phyloP scores from a whole-genome alignment of 202 grass and related monocot species.

The Panicum virgatum region DNA sequence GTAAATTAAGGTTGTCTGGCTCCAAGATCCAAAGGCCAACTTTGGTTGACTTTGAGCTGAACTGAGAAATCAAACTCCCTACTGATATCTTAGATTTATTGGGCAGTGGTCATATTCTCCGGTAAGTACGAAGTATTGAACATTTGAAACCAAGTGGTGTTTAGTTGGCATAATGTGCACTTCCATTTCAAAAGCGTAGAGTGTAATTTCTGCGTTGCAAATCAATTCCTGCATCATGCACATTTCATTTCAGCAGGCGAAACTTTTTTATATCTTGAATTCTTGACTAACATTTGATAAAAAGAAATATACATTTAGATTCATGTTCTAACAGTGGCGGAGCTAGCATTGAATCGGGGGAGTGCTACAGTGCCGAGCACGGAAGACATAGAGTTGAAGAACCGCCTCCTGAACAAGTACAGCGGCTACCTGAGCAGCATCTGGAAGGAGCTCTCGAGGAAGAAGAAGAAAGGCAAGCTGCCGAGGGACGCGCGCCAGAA shows the following conservation, averaged over 20 bases:
- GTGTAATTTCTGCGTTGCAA: background rate
- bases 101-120: background rate
- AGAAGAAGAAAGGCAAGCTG: no score
- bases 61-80: background rate
- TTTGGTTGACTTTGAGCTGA: constrained; percentile 14
- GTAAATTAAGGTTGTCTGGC: background rate
- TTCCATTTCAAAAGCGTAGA: background rate
- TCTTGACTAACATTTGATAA: no score
- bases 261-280: background rate
- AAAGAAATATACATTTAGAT: no score
- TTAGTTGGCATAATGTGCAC: background rate
- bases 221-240: no score
- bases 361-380: no score
- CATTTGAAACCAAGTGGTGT: background rate
- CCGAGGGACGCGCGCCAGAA: no score
- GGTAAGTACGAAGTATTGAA: no score
- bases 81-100: constrained; percentile 16
- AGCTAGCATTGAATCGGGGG: no score
- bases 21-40: constrained; percentile 26
- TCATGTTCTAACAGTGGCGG: no score
- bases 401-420: constrained; percentile 75
- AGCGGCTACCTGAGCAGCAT: constrained; percentile 84
- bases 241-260: background rate
- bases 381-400: constrained; percentile 75
- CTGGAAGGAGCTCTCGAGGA: constrained; percentile 90